Evolutionary conservation across 139 green algal genomes (phyloP).

Genomic region (Tetraselmis striata): DNA sequence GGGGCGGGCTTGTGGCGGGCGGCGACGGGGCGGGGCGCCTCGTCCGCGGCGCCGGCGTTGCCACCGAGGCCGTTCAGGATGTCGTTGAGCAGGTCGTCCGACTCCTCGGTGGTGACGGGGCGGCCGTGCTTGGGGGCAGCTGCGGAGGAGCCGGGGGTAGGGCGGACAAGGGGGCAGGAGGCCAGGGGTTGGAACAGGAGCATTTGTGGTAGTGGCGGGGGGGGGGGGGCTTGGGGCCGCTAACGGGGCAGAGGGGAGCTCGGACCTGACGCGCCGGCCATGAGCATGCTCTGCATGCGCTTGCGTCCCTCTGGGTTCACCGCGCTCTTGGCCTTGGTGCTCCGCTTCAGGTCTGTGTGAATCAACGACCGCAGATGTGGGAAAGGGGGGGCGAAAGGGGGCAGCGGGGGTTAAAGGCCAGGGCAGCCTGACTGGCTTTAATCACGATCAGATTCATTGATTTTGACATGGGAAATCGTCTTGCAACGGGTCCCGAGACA

Average conservation of each 20-base stretch:
- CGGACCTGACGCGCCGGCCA: background rate
- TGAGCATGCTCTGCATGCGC: conserved; percentile 10
- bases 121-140: conserved; percentile 2
- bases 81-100: conserved; percentile 71
- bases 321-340: background rate
- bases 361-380: too few species aligned
- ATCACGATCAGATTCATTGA: too few species aligned
- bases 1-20: background rate
- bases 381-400: too few species aligned
- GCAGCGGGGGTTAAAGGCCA: too few species aligned
- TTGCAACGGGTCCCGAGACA: too few species aligned
- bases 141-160: background rate
- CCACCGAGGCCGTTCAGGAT: conserved; percentile 56
- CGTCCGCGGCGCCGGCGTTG: background rate
- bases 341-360: too few species aligned
- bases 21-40: background rate
- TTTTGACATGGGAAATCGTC: too few species aligned
- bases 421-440: too few species aligned
- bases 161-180: background rate
- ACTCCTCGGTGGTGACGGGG: conserved; percentile 18
- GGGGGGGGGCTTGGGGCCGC: too few species aligned
- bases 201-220: too few species aligned
- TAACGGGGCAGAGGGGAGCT: too few species aligned
- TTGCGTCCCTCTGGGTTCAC: background rate
- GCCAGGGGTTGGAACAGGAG: background rate